Evolutionary conservation across 306 rosid species (phyloP), one percentile per base, ranked within the genome.

Genomic region (Dryas alaskensis): DNA sequence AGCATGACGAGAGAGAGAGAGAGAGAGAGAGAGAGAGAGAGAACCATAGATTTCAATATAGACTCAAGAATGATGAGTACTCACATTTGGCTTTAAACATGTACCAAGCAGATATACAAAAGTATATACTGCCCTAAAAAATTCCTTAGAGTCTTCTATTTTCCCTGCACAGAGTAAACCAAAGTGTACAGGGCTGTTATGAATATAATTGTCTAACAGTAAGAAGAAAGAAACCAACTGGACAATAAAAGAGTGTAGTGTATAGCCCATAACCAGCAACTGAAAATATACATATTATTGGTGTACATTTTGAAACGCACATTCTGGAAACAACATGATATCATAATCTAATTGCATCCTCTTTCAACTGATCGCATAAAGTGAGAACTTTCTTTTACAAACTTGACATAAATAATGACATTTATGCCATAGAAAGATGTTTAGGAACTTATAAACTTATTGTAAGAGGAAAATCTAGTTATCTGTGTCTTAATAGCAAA

Each of bases 31-130:
- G 22, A 19, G 22, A 22, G 22, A 22, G 22, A 22, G 22, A 22
- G 22, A 22, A 31, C 37, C 37, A 31, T 31, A 31, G 37, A 31
- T 31, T 31, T 45, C 27, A 17, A 64, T 17, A 60, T 4, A 11
- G 44, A 44, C 10, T 69, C 58, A 44, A 73, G 9, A 69, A 25
- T 42, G 53, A 51, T 60, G 44, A 58, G 68, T 70, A 86, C 98
- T 89, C 77, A 91, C 97, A 84, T 94, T 85, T 64, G 98, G 95
- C 87, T 94, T 94, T 80, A 88, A 43, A 80, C 87, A 94, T 76
- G 98, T 89, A 83, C 95, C 97, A 7, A 94, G 72, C 42, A 87
- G 57, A 86, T 94, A 94, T 22, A 89, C 74, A 77, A 89, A 94
- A 72, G 85, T 73, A 79, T 94, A 94, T 63, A 67, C 3, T 7